Evolutionary conservation across 139 green algal species (phyloP).

Genomic region (Axilococcus clingmanii): DNA sequence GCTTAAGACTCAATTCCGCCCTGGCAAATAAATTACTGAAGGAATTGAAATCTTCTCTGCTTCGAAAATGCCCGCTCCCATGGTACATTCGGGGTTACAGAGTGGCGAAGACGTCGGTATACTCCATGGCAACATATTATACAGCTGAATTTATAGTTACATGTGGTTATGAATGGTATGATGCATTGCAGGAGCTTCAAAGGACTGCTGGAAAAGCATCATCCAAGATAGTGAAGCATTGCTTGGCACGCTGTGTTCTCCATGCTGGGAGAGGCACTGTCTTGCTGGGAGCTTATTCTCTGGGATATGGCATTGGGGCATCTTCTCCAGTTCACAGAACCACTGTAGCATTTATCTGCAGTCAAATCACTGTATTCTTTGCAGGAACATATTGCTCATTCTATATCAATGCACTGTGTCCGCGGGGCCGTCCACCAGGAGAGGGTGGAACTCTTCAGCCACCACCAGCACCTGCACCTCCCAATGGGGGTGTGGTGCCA

Average conservation of each 20-base stretch:
- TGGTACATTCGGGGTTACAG: constrained; percentile 3
- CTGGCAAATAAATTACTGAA: not conserved
- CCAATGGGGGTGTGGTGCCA: not conserved
- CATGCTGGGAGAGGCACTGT: constrained; percentile 6
- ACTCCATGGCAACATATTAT: constrained; percentile 13
- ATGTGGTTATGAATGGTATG: not conserved
- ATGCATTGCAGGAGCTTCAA: not conserved
- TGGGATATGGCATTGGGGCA: constrained; percentile 17
- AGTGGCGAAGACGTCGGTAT: constrained; percentile 10
- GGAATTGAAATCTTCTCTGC: constrained; percentile 2
- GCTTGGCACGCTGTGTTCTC: constrained; percentile 9
- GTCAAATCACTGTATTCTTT: not conserved
- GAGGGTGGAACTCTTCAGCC: not conserved
- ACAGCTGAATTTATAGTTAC: constrained; percentile 5
- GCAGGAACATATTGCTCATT: not conserved
- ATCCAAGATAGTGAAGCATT: not conserved
- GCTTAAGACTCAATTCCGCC: not conserved
- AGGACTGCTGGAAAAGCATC: not conserved
- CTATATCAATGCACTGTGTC: not conserved
- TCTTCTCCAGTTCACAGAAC: not conserved
- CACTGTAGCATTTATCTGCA: not conserved
- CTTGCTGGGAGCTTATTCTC: constrained; percentile 1
- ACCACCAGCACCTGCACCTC: not conserved
- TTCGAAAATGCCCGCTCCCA: constrained; percentile 5
- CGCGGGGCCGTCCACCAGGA: not conserved